Evolutionary conservation across 805 yeast species (phyloP), one percentile per base, ranked within the genome.

Genomic region (Candida xyloterini): DNA sequence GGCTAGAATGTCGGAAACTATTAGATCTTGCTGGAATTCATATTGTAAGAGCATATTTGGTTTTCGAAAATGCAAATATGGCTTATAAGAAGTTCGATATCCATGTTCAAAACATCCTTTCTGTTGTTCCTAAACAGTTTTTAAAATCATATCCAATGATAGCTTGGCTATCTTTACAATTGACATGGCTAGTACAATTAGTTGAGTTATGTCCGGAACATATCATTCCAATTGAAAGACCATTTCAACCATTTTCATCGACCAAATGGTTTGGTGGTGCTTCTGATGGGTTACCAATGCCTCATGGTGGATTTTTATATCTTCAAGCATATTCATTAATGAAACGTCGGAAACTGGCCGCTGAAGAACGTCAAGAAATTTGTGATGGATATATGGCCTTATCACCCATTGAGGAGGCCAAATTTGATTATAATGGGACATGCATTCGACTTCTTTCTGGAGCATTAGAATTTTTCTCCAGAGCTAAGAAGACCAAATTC

Each of bases 71-170:
- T 44, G 72, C 83, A 1, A 67, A 78, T 27, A 50, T 67, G 33
- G 86, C 90, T 0, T 75, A 78, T 50, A 67, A 72, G 43, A 83
- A 79, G 55, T 87, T 85, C 55, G 70, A 70, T 27, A 67, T 75
- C 14, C 96, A 87, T 62, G 53, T 84, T 1, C 69, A 70, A 23
- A 74, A 73, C 33, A 76, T 82, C 1, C 48, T 67, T 7, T 60
- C 64, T 7, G 52, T 72, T 5, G 41, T 69, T 13, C 59, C 64
- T n/a, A 40, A 46, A 1, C 56, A 62, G 15, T 47, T 52, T 7
- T 46, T 63, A 10, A 38, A 47, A 2, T 50, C 55, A 9, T 63
- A 53, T 42, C 46, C 67, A 0, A 62, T 60, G 5, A 47, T 54
- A 15, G 57, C 68, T 28, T 85, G 95, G 95, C 51, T 70, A 9